phyloP scores from a whole-genome alignment of 2,329 filamentous ascomycete genomes.

The Scedosporium dehoogii region DNA sequence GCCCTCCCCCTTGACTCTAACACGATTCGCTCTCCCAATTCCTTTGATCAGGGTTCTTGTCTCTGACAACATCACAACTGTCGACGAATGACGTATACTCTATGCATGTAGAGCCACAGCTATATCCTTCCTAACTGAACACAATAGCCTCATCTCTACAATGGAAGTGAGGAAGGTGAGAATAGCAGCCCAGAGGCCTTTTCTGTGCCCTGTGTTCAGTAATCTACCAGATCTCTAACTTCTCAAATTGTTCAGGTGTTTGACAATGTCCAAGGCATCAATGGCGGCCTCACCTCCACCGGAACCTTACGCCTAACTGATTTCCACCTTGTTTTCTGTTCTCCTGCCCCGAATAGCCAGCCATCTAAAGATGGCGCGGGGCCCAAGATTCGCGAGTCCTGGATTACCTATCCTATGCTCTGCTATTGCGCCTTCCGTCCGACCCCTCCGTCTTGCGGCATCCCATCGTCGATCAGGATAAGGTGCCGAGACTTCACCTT shows the following conservation, averaged over 20 bases:
- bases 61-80: too few species aligned
- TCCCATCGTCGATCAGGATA: slow-evolving; percentile 74
- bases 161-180: slow-evolving; percentile 34
- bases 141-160: neutral
- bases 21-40: too few species aligned
- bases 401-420: slow-evolving; percentile 94
- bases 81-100: neutral
- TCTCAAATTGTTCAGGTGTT: slow-evolving; percentile 25
- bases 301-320: slow-evolving; percentile 52
- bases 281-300: slow-evolving; percentile 44
- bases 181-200: neutral
- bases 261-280: slow-evolving; percentile 52
- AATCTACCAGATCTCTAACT: slow-evolving; percentile 12
- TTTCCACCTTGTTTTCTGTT: slow-evolving; percentile 50
- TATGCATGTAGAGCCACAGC: neutral
- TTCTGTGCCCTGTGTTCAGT: neutral
- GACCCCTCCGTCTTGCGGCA: slow-evolving; percentile 56
- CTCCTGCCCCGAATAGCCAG: slow-evolving; percentile 22
- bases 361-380: slow-evolving; percentile 12
- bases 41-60: too few species aligned
- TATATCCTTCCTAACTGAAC: neutral
- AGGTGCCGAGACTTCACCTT: slow-evolving; percentile 91
- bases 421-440: slow-evolving; percentile 69
- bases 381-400: slow-evolving; percentile 54
- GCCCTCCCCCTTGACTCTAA: too few species aligned